A percentile compares a stretch with the other conserved stretches of the same genome.
Conservation (phyloP, 257 asterid species). For the Lycium ferocissimum region DNA sequence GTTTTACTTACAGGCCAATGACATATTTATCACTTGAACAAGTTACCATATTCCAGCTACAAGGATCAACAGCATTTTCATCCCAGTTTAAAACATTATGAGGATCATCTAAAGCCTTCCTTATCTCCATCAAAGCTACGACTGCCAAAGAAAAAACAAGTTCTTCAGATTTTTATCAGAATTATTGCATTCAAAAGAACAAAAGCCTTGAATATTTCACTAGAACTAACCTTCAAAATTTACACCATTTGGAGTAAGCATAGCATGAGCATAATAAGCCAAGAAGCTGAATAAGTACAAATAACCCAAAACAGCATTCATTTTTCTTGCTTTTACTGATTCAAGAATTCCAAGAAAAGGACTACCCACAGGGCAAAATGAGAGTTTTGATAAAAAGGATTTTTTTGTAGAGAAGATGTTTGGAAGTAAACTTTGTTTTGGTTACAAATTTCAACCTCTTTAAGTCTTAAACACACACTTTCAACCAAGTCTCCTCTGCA, state of each 20-base stretch:
- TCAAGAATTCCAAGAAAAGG: conserved; percentile 28
- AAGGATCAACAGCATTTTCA: conserved; percentile 84
- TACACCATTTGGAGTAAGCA: conserved; percentile 87
- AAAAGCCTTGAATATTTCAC: not conserved
- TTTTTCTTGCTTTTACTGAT: conserved; percentile 45
- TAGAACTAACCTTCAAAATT: conserved; percentile 76
- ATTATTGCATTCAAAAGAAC: not conserved
- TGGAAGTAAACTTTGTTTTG: not conserved
- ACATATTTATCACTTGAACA: conserved; percentile 69
- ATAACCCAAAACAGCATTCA: conserved; percentile 40
- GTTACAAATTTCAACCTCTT: conserved; percentile 1
- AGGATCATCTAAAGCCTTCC: conserved; percentile 67
- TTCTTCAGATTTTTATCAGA: not conserved
- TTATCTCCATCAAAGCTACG: conserved; percentile 85
- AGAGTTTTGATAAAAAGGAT: not conserved
- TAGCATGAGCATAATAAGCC: conserved; percentile 56
- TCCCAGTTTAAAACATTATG: conserved; percentile 83
- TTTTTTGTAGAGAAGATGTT: not conserved
- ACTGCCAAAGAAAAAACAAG: conserved; percentile 45
- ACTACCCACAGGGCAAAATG: conserved; percentile 15
- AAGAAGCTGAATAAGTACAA: conserved; percentile 51
- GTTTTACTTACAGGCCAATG: conserved; percentile 61
- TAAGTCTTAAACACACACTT: not conserved
- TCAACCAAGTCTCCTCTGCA: not conserved
- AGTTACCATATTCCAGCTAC: conserved; percentile 84